Evolutionary conservation across 495 filamentous ascomycete genomes (phyloP).

Genomic region (Penicillium argentinense): DNA sequence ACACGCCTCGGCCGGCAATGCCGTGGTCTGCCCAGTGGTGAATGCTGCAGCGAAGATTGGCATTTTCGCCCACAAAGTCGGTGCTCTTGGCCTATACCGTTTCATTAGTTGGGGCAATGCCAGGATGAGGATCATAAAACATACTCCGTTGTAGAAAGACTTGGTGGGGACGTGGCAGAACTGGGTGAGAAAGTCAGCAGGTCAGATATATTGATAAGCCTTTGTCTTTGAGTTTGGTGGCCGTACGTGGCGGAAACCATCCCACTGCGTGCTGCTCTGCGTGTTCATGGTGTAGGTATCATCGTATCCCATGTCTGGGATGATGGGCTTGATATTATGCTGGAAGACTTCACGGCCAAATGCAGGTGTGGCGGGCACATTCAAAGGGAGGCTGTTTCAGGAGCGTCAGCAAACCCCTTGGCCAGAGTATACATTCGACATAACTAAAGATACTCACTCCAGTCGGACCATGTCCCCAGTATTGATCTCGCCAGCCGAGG

Average conservation of each 20-base stretch:
- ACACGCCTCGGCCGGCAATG: constrained; percentile 49
- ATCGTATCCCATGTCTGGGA: constrained; percentile 48
- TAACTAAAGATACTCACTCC: constrained; percentile 31
- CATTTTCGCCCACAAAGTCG: constrained; percentile 46
- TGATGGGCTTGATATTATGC: constrained; percentile 50
- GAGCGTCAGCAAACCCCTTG: not conserved
- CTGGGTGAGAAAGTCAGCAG: too few relatives aligned
- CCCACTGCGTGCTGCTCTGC: constrained; percentile 73
- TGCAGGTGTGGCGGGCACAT: constrained; percentile 48
- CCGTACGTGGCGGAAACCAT: constrained; percentile 64
- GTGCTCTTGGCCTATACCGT: constrained; percentile 33
- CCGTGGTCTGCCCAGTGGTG: constrained; percentile 46
- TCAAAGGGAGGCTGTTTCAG: constrained; percentile 50
- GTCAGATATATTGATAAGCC: too few relatives aligned
- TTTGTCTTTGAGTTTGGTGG: not conserved
- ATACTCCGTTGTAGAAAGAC: constrained; percentile 53
- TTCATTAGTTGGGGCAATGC: not conserved
- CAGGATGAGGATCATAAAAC: not conserved
- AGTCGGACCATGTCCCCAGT: constrained; percentile 53
- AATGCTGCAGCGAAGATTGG: constrained; percentile 51
- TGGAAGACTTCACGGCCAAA: constrained; percentile 53
- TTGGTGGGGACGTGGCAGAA: constrained; percentile 43
- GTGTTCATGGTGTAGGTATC: constrained; percentile 70
- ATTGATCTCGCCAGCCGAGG: constrained; percentile 48
- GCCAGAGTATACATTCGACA: too few relatives aligned